Conservation (phyloP, 345 rosid genomes). For the Euclidium syriacum region DNA sequence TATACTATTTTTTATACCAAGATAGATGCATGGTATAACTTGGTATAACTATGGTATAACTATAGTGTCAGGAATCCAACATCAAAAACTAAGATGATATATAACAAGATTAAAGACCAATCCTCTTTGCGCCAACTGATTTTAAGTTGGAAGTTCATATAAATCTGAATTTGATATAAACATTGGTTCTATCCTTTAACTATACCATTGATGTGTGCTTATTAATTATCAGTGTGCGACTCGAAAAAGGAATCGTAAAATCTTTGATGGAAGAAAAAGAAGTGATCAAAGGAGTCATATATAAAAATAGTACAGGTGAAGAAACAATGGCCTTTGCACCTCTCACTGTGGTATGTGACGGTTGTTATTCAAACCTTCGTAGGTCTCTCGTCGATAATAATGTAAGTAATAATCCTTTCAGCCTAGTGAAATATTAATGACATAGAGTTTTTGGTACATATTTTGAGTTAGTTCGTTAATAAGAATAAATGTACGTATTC, state of each 20-base stretch:
- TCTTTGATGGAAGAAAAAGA: constrained; percentile 47
- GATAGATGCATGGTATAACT: no score
- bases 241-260: constrained; percentile 47
- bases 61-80: no score
- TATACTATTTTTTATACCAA: no score
- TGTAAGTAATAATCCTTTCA: constrained; percentile 23
- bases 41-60: no score
- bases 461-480: neutral
- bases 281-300: constrained; percentile 40
- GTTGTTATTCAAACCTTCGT: constrained; percentile 45
- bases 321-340: constrained; percentile 40
- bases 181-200: no score
- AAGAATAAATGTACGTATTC: no score
- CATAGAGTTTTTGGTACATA: neutral
- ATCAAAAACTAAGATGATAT: no score
- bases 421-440: neutral
- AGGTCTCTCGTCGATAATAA: constrained; percentile 40
- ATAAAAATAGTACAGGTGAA: constrained; percentile 35
- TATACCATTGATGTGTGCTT: neutral
- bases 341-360: constrained; percentile 53
- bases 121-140: no score
- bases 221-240: constrained; percentile 28
- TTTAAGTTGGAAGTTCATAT: no score
- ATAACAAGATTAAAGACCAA: no score
- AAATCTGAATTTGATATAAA: no score